phyloP scores from a whole-genome alignment of 148 eudicot genomes.

The Rhododendron ovatum region DNA sequence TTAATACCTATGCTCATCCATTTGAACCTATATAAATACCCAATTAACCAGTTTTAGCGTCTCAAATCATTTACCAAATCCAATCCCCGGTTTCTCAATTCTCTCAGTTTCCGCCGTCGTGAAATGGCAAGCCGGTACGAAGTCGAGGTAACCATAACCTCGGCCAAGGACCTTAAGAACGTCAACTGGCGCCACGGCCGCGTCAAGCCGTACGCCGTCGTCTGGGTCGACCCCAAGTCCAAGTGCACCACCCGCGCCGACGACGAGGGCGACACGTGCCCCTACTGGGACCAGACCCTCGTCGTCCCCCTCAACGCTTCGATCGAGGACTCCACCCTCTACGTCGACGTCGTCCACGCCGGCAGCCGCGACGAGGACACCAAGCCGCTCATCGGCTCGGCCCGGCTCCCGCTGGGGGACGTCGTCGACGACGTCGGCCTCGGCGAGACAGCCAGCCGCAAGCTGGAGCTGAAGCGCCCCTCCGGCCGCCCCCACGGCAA shows the following conservation, averaged over 20 bases:
- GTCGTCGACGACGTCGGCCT: slow-evolving; percentile 62
- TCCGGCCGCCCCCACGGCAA: slow-evolving; percentile 92
- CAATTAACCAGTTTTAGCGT: not conserved
- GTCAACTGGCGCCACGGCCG: slow-evolving; percentile 88
- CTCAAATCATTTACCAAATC: too few species aligned
- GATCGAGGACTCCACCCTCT: slow-evolving; percentile 52
- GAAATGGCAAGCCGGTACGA: slow-evolving; percentile 58
- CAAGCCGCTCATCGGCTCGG: slow-evolving; percentile 82
- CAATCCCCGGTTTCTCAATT: not conserved
- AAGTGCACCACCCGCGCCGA: slow-evolving; percentile 55
- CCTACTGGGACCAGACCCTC: slow-evolving; percentile 62
- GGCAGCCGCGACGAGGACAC: slow-evolving; percentile 37
- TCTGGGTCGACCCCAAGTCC: slow-evolving; percentile 65
- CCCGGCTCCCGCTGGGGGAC: slow-evolving; percentile 40
- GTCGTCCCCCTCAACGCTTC: slow-evolving; percentile 57
- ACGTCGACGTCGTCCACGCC: slow-evolving; percentile 74
- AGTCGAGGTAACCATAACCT: slow-evolving; percentile 46
- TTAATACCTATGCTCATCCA: not conserved
- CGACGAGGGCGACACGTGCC: slow-evolving; percentile 63
- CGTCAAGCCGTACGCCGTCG: slow-evolving; percentile 63
- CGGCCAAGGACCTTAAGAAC: slow-evolving; percentile 81
- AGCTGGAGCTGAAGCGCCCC: slow-evolving; percentile 64
- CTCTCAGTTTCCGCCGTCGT: not conserved
- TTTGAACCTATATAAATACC: not conserved
- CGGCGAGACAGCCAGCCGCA: slow-evolving; percentile 21